Percentiles rank a stretch among this genome's conserved stretches.
Conservation (phyloP, 2,329 filamentous ascomycete genomes). For the Fusarium robinianum region DNA sequence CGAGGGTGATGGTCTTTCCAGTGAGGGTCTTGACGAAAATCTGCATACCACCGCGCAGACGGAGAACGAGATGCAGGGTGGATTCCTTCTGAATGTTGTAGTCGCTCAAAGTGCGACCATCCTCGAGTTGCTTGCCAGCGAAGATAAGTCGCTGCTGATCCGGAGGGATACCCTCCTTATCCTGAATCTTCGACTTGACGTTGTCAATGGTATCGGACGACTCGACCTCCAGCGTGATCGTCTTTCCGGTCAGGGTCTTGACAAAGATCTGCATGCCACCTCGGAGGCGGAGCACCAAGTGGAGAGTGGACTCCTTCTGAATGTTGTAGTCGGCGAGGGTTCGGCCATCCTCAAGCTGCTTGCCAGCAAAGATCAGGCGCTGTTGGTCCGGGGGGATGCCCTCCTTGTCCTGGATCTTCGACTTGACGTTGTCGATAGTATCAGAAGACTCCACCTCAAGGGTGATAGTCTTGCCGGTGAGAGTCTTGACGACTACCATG, state of each 20-base stretch:
- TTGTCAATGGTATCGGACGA: conserved; percentile 92
- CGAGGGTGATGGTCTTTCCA: conserved; percentile 92
- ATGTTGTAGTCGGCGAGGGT: conserved; percentile 94
- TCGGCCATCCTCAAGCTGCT: conserved; percentile 93
- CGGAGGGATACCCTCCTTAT: conserved; percentile 91
- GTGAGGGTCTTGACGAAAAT: conserved; percentile 82
- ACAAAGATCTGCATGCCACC: conserved; percentile 91
- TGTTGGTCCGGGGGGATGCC: conserved; percentile 95
- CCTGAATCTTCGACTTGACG: conserved; percentile 91
- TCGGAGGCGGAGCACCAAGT: conserved; percentile 83
- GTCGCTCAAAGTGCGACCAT: conserved; percentile 86
- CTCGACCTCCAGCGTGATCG: conserved; percentile 90
- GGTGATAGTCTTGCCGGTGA: conserved; percentile 95
- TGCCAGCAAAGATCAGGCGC: conserved; percentile 92
- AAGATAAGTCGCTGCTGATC: conserved; percentile 95
- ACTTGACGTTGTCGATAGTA: conserved; percentile 96
- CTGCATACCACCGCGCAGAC: conserved; percentile 81
- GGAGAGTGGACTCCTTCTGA: conserved; percentile 87
- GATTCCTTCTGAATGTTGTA: conserved; percentile 98
- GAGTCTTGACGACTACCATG: conserved; percentile 69
- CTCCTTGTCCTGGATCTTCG: conserved; percentile 97
- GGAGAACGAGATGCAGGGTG: conserved; percentile 78
- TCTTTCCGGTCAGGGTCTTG: conserved; percentile 89
- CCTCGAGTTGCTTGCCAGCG: conserved; percentile 90
- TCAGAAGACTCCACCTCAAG: conserved; percentile 87